phyloP scores from a whole-genome alignment of 352 stramenopile genomes.

The Pythium diclinum region DNA sequence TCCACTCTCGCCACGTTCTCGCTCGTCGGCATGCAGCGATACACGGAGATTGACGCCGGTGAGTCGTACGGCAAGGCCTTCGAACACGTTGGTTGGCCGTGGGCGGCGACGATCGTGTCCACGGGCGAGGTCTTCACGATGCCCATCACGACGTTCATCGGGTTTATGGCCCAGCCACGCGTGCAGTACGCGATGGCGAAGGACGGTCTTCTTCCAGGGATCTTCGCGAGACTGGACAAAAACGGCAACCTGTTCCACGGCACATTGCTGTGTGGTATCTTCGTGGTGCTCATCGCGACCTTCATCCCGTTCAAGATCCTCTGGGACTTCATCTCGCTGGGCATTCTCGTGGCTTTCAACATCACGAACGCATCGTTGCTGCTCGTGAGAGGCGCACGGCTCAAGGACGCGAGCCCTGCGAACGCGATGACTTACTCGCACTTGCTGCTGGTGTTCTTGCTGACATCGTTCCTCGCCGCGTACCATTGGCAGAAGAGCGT shows the following conservation, averaged over 20 bases:
- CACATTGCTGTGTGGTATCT: conserved; percentile 56
- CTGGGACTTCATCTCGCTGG: conserved; percentile 90
- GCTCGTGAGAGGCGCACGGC: conserved; percentile 42
- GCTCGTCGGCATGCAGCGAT: conserved; percentile 91
- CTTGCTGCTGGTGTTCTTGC: conserved; percentile 47
- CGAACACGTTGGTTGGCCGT: conserved; percentile 49
- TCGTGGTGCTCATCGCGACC: conserved; percentile 52
- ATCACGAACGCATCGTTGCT: conserved; percentile 86
- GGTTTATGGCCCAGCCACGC: conserved; percentile 91
- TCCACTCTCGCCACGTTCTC: conserved; percentile 87
- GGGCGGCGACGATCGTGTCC: conserved; percentile 83
- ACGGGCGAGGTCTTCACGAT: conserved; percentile 93
- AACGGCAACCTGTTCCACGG: conserved; percentile 74
- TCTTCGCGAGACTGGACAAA: conserved; percentile 76
- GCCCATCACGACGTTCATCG: conserved; percentile 94
- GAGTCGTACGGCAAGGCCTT: conserved; percentile 79
- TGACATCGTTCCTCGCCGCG: conserved; percentile 61
- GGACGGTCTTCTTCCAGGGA: conserved; percentile 89
- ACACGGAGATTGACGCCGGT: conserved; percentile 70
- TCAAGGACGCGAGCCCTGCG: conserved; percentile 23
- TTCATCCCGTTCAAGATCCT: conserved; percentile 85
- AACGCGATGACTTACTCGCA: conserved; percentile 29
- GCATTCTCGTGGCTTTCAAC: conserved; percentile 89
- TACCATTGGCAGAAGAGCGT: conserved; percentile 78
- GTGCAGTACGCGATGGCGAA: conserved; percentile 90